These are phyloP conservation scores for Vicia faba DNA, from an alignment of 306 rosid species.

Conservation along the genomic window DNA sequence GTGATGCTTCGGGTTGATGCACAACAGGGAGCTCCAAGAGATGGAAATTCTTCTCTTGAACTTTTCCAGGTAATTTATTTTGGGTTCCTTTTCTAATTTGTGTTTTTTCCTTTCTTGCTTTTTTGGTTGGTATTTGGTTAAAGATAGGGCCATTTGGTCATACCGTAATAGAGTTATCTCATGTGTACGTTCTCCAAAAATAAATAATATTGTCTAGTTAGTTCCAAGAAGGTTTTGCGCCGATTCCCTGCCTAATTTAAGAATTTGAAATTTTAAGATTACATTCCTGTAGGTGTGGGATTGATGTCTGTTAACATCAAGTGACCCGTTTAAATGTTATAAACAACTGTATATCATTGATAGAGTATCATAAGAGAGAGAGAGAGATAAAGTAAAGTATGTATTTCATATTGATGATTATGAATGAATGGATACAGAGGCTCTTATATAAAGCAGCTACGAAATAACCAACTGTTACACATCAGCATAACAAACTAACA, in stretches of 20 bases:
- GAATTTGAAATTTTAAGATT: not conserved
- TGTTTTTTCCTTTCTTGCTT: slow-evolving; percentile 1
- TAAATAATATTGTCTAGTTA: not conserved
- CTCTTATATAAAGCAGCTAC: too few relatives aligned
- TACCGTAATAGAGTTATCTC: not conserved
- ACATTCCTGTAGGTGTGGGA: not conserved
- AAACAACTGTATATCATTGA: not conserved
- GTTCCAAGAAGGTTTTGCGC: not conserved
- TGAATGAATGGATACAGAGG: too few relatives aligned
- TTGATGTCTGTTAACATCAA: not conserved
- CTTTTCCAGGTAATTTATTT: slow-evolving; percentile 68
- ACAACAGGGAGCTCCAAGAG: slow-evolving; percentile 90
- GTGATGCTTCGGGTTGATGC: slow-evolving; percentile 98
- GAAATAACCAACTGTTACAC: too few relatives aligned
- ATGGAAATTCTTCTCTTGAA: slow-evolving; percentile 89
- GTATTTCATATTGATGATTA: too few relatives aligned
- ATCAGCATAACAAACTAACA: too few relatives aligned
- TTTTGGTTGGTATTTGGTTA: slow-evolving; percentile 6
- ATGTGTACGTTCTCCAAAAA: not conserved
- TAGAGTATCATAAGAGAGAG: too few relatives aligned
- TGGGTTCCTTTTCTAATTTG: slow-evolving; percentile 5
- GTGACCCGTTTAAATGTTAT: not conserved
- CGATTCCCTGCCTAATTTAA: not conserved
- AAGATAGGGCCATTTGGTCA: not conserved
- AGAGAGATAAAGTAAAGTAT: too few relatives aligned